These are phyloP conservation scores for Oenanthe sinensis DNA, from an alignment of 129 eudicot species.

Conservation along the genomic window DNA sequence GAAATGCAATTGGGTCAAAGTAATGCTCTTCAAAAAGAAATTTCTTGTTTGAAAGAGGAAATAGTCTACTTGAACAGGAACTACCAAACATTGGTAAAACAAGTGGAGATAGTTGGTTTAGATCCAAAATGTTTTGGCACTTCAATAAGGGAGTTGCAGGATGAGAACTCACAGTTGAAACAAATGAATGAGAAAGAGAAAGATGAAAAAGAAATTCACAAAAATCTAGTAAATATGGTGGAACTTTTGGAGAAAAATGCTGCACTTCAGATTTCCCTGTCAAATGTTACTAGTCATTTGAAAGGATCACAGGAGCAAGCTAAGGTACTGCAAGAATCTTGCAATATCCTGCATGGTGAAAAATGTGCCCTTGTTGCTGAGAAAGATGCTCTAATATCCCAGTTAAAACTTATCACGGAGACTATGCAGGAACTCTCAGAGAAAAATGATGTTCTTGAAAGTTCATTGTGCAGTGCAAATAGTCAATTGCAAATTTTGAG, in stretches of 20 bases:
- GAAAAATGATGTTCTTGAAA: constrained; percentile 55
- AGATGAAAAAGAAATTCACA: constrained; percentile 32
- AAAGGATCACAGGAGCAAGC: constrained; percentile 32
- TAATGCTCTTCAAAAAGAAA: constrained; percentile 51
- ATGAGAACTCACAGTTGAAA: constrained; percentile 62
- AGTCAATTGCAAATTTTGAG: constrained; percentile 63
- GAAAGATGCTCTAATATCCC: constrained; percentile 66
- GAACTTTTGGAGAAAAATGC: constrained; percentile 39
- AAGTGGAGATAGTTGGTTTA: constrained; percentile 58
- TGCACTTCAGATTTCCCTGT: constrained; percentile 32
- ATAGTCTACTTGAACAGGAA: constrained; percentile 42
- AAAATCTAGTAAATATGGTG: constrained; percentile 44
- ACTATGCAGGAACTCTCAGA: constrained; percentile 68
- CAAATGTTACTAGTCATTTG: constrained; percentile 36
- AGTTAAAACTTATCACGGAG: constrained; percentile 51
- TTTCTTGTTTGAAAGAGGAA: constrained; percentile 47
- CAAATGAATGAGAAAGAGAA: constrained; percentile 31
- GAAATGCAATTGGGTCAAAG: constrained; percentile 46
- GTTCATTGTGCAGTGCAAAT: constrained; percentile 45
- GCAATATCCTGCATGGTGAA: constrained; percentile 48
- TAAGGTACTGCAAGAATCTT: constrained; percentile 45
- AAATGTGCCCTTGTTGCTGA: constrained; percentile 57
- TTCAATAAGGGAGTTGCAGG: constrained; percentile 51
- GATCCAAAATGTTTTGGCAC: constrained; percentile 46
- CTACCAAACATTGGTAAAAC: constrained; percentile 46